Conservation (phyloP, 257 asterid genomes). For the Anisodus acutangulus region DNA sequence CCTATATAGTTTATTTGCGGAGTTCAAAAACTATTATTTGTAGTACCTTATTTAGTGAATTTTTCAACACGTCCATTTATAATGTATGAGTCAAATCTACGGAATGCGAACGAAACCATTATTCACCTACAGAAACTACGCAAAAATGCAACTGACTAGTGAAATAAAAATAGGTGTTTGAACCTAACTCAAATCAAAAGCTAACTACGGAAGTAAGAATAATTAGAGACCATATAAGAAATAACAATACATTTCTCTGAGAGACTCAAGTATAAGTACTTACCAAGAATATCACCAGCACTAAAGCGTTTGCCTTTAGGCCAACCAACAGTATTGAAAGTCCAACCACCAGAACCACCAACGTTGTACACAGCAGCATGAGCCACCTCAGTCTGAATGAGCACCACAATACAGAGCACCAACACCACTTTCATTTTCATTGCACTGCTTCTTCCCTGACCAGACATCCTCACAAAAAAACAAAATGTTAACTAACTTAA, state of each 20-base stretch:
- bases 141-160: neutral
- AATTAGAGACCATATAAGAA: too few relatives aligned
- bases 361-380: slow-evolving; percentile 48
- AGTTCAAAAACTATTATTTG: too few relatives aligned
- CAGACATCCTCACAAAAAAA: neutral
- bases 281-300: slow-evolving; percentile 66
- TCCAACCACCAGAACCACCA: slow-evolving; percentile 60
- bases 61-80: too few relatives aligned
- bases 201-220: too few relatives aligned
- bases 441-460: slow-evolving; percentile 62
- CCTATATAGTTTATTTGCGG: too few relatives aligned
- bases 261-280: neutral
- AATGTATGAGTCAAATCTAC: too few relatives aligned
- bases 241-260: too few relatives aligned
- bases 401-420: slow-evolving; percentile 36
- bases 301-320: slow-evolving; percentile 52
- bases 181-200: too few relatives aligned
- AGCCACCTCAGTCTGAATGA: slow-evolving; percentile 34
- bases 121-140: too few relatives aligned
- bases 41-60: too few relatives aligned
- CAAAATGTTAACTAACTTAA: neutral
- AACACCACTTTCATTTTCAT: neutral
- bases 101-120: too few relatives aligned
- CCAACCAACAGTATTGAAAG: slow-evolving; percentile 52
- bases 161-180: neutral